Evolutionary conservation across 805 yeast species (phyloP).

Genomic region (Candida hungchunana): DNA sequence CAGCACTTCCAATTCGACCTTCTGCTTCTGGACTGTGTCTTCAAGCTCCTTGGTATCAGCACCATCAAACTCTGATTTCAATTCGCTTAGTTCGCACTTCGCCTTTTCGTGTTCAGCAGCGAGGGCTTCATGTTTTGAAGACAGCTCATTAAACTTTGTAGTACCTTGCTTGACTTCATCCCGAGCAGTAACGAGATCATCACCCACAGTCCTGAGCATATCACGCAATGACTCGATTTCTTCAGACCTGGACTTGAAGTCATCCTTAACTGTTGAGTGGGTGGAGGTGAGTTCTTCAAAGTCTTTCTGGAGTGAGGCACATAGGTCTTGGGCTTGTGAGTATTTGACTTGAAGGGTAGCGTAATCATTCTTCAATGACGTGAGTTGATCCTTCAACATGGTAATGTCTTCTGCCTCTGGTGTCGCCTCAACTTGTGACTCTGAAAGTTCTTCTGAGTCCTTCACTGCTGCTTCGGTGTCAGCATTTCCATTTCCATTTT

Average conservation of each 20-base stretch:
- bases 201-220: slow-evolving; percentile 71
- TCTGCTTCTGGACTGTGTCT: slow-evolving; percentile 20
- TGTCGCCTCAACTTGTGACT: slow-evolving; percentile 1
- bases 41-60: slow-evolving; percentile 6
- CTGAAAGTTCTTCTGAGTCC: slow-evolving; percentile 23
- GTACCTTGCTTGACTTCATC: slow-evolving; percentile 46
- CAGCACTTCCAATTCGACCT: slow-evolving; percentile 26
- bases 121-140: slow-evolving; percentile 3
- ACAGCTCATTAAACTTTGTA: not conserved
- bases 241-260: slow-evolving; percentile 41
- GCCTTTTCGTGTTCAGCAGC: not conserved
- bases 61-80: slow-evolving; percentile 1
- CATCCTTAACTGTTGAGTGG: slow-evolving; percentile 20
- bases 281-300: slow-evolving; percentile 7
- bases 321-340: not conserved
- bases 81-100: not conserved
- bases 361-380: too few species aligned
- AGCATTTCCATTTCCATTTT: slow-evolving; percentile 7
- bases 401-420: slow-evolving; percentile 2
- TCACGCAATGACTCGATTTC: slow-evolving; percentile 72
- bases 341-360: too few species aligned
- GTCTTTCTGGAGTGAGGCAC: slow-evolving; percentile 1
- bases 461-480: slow-evolving; percentile 16
- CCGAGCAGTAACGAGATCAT: slow-evolving; percentile 69
- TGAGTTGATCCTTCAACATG: too few species aligned